Base-by-base conservation (phyloP, 2,329 filamentous ascomycete genomes). In the Colletotrichum lupini region DNA sequence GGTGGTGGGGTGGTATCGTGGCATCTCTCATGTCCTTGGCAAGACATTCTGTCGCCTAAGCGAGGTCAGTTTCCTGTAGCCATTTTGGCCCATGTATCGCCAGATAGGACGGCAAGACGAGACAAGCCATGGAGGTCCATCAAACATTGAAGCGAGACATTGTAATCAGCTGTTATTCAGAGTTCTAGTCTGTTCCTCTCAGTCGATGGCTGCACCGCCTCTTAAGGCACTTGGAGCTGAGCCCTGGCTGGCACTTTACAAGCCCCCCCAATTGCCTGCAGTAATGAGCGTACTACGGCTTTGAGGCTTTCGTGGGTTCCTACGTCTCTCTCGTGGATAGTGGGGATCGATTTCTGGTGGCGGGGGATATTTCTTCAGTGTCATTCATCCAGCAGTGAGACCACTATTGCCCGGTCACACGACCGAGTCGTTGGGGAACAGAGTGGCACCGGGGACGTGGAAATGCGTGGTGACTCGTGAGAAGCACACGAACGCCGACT, bases 341-440 rank as follows among this genome's bases (percentile, higher is more conserved):
- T n/a, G 42, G 42, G 19, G 42, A 19, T 49, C 19, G 19, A 49
- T n/a, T 49, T 7, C 19, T 6, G 42, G 42, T 49, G 42, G 19
- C 37, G 37, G 42, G 6, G 42, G 42, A 49, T n/a, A 49, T 49
- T 49, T n/a, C 42, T 62, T 32, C 57, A 49, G 4, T 16, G 35
- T 62, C 16, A 53, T 67, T 67, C 49, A 55, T 26, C 52, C 42
- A 67, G 52, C 19, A 46, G 19, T 28, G 63, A 24, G 37, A 28
- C 52, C 52, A 28, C 62, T 32, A 65, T 16, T 58, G 28, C 26
- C 42, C 22, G 30, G 59, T 69, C 69, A 72, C 59, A 64, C 53
- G 66, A 64, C 58, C 55, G 57, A 30, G 26, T 65, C 14, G 55
- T 60, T 67, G 37, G 65, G 65, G 52, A 64, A 49, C 16, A 7